Percentiles rank a stretch among this genome's conserved stretches.
These are phyloP conservation scores for Aspergillus mulundensis DNA, from an alignment of 495 filamentous ascomycete genomes.

Conservation along the genomic window DNA sequence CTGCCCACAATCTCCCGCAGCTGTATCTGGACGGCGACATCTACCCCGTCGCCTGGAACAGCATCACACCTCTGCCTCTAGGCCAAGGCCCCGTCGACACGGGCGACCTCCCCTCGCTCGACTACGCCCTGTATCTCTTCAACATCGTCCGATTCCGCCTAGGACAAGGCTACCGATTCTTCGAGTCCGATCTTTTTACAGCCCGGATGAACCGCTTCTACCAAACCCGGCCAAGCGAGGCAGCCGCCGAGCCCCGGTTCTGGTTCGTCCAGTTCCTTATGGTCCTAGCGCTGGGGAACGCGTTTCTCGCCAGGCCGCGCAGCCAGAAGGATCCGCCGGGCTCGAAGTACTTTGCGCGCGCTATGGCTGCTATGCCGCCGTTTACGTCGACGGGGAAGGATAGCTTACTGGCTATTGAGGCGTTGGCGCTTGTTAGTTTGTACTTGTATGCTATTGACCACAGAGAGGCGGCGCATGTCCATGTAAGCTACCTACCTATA, in stretches of 20 bases:
- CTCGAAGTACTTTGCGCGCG: slow-evolving; percentile 31
- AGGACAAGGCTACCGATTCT: slow-evolving; percentile 30
- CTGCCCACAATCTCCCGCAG: slow-evolving; percentile 4
- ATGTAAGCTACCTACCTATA: slow-evolving; percentile 33
- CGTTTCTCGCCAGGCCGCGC: slow-evolving; percentile 23
- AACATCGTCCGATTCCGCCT: slow-evolving; percentile 35
- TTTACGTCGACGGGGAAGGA: slow-evolving; percentile 23
- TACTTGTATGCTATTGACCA: slow-evolving; percentile 36
- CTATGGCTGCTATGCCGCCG: slow-evolving; percentile 36
- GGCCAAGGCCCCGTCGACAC: slow-evolving; percentile 21
- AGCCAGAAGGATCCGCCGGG: slow-evolving; percentile 23
- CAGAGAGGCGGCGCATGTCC: slow-evolving; percentile 27
- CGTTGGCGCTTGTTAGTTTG: slow-evolving; percentile 28
- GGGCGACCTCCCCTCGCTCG: slow-evolving; percentile 28
- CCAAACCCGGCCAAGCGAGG: slow-evolving; percentile 10
- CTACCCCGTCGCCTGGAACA: slow-evolving; percentile 29
- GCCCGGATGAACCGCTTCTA: slow-evolving; percentile 29
- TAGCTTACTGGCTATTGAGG: slow-evolving; percentile 30
- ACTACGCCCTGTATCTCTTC: slow-evolving; percentile 34
- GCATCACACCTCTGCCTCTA: slow-evolving; percentile 5
- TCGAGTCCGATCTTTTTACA: slow-evolving; percentile 31
- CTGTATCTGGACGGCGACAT: slow-evolving; percentile 25
- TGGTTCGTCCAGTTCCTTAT: slow-evolving; percentile 40
- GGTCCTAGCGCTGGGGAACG: slow-evolving; percentile 37
- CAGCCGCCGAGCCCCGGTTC: slow-evolving; percentile 19